Evolutionary conservation across 1,139 yeast genomes (phyloP).

Genomic region (Komagataea norvegica): DNA sequence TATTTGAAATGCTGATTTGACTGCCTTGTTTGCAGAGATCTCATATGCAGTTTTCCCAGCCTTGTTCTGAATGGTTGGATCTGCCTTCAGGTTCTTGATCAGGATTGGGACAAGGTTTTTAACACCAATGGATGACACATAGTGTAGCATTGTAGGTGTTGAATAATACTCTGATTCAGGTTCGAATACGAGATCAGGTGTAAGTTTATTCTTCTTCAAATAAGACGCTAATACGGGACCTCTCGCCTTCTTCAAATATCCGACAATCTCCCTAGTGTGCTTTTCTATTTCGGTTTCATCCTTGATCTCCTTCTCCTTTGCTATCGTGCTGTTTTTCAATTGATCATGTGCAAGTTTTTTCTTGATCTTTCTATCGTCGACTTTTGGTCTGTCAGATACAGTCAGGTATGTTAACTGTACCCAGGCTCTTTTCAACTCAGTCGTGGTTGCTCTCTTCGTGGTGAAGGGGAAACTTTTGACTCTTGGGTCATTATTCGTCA

Average conservation of each 20-base stretch:
- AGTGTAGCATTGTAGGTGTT: constrained; percentile 77
- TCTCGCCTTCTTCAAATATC: constrained; percentile 64
- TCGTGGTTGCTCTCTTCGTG: constrained; percentile 79
- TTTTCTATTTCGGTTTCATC: constrained; percentile 36
- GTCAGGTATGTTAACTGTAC: constrained; percentile 61
- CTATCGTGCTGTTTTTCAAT: constrained; percentile 20
- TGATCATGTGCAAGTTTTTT: constrained; percentile 26
- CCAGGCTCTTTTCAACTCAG: constrained; percentile 86
- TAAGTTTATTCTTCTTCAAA: constrained; percentile 52
- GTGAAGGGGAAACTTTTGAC: constrained; percentile 78
- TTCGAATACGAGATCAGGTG: constrained; percentile 45
- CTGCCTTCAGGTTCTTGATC: constrained; percentile 60
- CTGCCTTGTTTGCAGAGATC: constrained; percentile 40
- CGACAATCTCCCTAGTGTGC: constrained; percentile 54
- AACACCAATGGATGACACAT: constrained; percentile 65
- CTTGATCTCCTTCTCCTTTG: constrained; percentile 21
- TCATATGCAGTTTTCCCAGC: constrained; percentile 66
- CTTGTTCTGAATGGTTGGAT: constrained; percentile 54
- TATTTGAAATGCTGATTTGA: constrained; percentile 58
- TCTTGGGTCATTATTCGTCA: constrained; percentile 49
- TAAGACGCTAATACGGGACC: constrained; percentile 70
- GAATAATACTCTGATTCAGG: constrained; percentile 50
- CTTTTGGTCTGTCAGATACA: constrained; percentile 50
- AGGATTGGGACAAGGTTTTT: constrained; percentile 65
- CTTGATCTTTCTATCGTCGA: constrained; percentile 22